Evolutionary conservation across 202 grass and related monocot genomes (phyloP), one percentile per base, ranked within the genome.

Genomic region (Bolboschoenoplectus hybrid): DNA sequence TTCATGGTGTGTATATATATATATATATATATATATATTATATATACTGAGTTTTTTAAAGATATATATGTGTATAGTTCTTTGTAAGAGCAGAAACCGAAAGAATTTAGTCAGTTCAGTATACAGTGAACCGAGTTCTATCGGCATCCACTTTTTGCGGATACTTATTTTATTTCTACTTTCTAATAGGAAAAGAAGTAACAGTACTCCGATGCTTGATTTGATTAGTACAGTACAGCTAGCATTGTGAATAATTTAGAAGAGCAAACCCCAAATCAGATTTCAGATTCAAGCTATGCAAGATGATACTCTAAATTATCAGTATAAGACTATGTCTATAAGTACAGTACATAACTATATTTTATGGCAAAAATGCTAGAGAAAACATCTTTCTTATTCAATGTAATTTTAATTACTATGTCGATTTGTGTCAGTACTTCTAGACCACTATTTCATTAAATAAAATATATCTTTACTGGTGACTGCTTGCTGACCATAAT

Each of bases 31-130:
- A 41, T 68, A 52, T 74, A 32, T 74, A 50, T 47, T 52, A 14
- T 76, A 35, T 75, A 56, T 16, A 32, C 74, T 38, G 49, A 39
- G 8, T 78, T 7, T n/a, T 78, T 78, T 58, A 41, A 58, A 79
- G 13, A 79, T 79, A 44, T 5, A 43, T 44, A 14, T 17, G 13
- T 40, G 53, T 79, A 67, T 3, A 16, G 68, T 72, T 75, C 20
- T 34, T 75, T n/a, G 49, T 50, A 16, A 52, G 26, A 26, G 47
- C 20, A 50, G 16, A 49, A 77, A 14, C 32, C 40, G 20, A 39
- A 79, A 79, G 52, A 39, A 56, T 57, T 79, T 79, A 57, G 36
- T 79, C 51, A 79, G 35, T 40, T 78, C 7, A 57, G 14, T 3
- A 57, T 40, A 40, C 51, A 56, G 32, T 76, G 20, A 76, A 76